Evolutionary conservation across 1,284 basidiomycete genomes (phyloP).

Genomic region (Porodaedalea pini): DNA sequence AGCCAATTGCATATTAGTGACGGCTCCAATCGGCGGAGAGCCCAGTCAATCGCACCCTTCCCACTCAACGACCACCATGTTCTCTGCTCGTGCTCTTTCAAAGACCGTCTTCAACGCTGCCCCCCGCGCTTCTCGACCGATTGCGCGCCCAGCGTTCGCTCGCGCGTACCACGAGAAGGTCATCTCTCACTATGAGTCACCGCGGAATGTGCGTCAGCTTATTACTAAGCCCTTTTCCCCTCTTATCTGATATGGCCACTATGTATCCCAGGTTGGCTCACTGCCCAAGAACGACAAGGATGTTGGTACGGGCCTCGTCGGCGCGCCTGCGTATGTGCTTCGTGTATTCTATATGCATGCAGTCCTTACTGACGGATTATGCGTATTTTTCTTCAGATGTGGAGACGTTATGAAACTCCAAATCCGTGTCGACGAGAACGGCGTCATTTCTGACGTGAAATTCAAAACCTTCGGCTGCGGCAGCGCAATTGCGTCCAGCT

Average conservation of each 20-base stretch:
- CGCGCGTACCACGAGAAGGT: constrained; percentile 90
- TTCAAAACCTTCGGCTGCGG: constrained; percentile 99
- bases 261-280: constrained; percentile 76
- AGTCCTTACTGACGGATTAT: constrained; percentile 19
- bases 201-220: constrained; percentile 75
- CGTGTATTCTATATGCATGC: constrained; percentile 19
- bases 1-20: constrained; percentile 12
- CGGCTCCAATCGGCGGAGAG: constrained; percentile 6
- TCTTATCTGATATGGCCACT: constrained; percentile 57
- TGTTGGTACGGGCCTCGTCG: constrained; percentile 97
- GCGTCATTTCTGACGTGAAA: constrained; percentile 96
- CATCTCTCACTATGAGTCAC: constrained; percentile 93
- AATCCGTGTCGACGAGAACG: constrained; percentile 93
- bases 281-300: constrained; percentile 87
- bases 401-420: constrained; percentile 99
- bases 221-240: constrained; percentile 29
- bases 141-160: constrained; percentile 45
- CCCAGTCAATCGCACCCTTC: constrained; percentile 6
- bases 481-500: constrained; percentile 95
- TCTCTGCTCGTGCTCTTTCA: constrained; percentile 52
- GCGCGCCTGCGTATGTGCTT: constrained; percentile 88
- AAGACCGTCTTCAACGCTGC: constrained; percentile 46
- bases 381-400: constrained; percentile 46
- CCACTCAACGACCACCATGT: constrained; percentile 47
- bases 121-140: constrained; percentile 39